Percentiles rank a stretch among this genome's conserved stretches.
phyloP scores from a whole-genome alignment of 176 grass and related monocot genomes.

The Areca catechu region DNA sequence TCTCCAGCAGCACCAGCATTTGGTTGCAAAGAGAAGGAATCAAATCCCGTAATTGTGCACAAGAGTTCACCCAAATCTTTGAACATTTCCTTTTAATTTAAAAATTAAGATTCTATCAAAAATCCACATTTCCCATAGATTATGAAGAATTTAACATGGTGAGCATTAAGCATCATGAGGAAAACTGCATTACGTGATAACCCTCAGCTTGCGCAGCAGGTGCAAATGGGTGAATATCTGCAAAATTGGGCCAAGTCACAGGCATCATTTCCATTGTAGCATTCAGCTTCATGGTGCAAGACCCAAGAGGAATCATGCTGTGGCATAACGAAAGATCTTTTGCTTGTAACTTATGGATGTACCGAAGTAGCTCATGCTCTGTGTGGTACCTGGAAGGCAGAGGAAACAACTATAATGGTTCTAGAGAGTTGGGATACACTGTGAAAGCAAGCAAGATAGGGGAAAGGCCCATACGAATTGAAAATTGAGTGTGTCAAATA shows the following conservation, averaged over 20 bases:
- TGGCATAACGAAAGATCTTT: conserved; percentile 96
- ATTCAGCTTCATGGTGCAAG: conserved; percentile 99
- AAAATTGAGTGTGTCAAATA: conserved; percentile 72
- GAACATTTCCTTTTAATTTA: conserved; percentile 81
- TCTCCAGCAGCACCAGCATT: conserved; percentile 98
- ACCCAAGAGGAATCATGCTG: conserved; percentile 99
- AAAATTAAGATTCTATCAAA: neutral
- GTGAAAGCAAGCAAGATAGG: neutral
- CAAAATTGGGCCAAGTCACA: conserved; percentile 84
- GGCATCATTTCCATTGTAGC: conserved; percentile 98
- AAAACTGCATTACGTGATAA: conserved; percentile 51
- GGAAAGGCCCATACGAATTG: neutral
- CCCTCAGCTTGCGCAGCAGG: conserved; percentile 72
- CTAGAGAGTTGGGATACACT: conserved; percentile 4
- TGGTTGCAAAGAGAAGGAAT: conserved; percentile 99
- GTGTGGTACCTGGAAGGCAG: conserved; percentile 80
- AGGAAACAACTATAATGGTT: conserved; percentile 12
- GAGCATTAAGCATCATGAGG: neutral
- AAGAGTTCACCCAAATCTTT: conserved; percentile 81
- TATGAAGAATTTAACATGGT: too few relatives aligned
- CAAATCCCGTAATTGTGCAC: conserved; percentile 82
- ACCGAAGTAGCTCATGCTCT: conserved; percentile 93
- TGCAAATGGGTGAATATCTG: conserved; percentile 82
- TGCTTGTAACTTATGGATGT: conserved; percentile 83
- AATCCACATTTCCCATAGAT: too few relatives aligned